Evolutionary conservation across 2,329 filamentous ascomycete genomes (phyloP), one percentile per base, ranked within the genome.

Genomic region (Trichoderma lentiforme): DNA sequence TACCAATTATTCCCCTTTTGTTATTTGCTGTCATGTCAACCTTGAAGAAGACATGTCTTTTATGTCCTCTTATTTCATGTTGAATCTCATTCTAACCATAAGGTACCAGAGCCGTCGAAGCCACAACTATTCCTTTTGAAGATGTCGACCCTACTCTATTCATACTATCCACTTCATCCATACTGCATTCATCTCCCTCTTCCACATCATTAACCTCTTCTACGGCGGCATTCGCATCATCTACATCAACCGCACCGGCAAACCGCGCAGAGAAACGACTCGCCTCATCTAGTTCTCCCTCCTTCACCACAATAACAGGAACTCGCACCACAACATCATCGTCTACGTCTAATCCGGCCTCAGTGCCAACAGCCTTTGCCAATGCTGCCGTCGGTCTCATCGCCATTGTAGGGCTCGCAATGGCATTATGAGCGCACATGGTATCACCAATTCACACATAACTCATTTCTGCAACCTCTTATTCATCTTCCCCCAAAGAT

Each of bases 331-430:
- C 61, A 47, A 43, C 56, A 39, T 4, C 53, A 5, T 47, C 71
- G 0, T n/a, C 51, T 26, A 73, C 73, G 4, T 73, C 75, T 1
- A 77, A 77, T 39, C 74, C 76, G 5, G 76, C 74, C 34, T 73
- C 73, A n/a, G 72, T 72, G 36, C 73, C 75, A 18, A 76, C 76
- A 3, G 75, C 74, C 8, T 74, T 76, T 47, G 72, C 70, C 32
- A 73, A 71, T n/a, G 73, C 73, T 56, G 72, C 72, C 2, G 75
- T 69, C 43, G 76, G 73, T 14, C 63, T 75, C n/a, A 64, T 75
- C n/a, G 75, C 74, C n/a, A 30, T 76, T 8, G 73, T 71, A 12
- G 76, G 76, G 4, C n/a, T 78, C 4, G 75, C 72, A 15, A 32
- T 75, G 39, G 74, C 73, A 21, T 66, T 76, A 28, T 75, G 56